phyloP scores from a whole-genome alignment of 176 grass and related monocot species.

The Oropetium thomaeum region DNA sequence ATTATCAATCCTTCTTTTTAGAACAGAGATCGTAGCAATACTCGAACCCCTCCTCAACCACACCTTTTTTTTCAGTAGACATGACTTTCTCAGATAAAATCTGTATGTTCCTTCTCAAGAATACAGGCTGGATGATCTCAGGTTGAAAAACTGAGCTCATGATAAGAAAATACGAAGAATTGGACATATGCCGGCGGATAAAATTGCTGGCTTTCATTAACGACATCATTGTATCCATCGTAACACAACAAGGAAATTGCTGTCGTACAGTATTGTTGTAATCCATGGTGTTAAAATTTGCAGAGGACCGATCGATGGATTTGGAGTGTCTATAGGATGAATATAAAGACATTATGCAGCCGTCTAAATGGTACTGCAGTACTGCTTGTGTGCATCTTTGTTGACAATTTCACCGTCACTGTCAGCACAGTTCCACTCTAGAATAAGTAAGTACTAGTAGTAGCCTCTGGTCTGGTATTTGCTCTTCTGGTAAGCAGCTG shows the following conservation, averaged over 20 bases:
- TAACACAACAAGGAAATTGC: slow-evolving; percentile 4
- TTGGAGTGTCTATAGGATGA: slow-evolving; percentile 19
- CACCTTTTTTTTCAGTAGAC: not conserved
- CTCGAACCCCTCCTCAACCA: not conserved
- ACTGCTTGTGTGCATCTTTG: slow-evolving; percentile 23
- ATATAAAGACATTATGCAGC: slow-evolving; percentile 46
- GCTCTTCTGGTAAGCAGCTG: not conserved
- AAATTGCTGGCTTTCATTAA: slow-evolving; percentile 31
- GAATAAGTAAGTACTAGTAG: too few species aligned
- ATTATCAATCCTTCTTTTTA: not conserved
- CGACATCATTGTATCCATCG: slow-evolving; percentile 8
- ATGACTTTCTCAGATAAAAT: not conserved
- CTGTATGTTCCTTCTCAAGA: not conserved
- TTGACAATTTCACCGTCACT: slow-evolving; percentile 39
- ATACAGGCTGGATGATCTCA: not conserved
- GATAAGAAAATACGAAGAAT: slow-evolving; percentile 14
- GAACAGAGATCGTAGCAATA: not conserved
- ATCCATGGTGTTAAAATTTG: slow-evolving; percentile 9
- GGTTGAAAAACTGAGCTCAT: not conserved
- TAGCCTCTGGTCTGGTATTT: not conserved
- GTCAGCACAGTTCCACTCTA: slow-evolving; percentile 11
- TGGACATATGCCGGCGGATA: slow-evolving; percentile 17
- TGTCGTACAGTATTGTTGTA: slow-evolving; percentile 10
- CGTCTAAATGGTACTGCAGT: slow-evolving; percentile 40
- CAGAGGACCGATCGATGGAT: slow-evolving; percentile 2